A percentile compares a stretch with the other conserved stretches of the same genome.
Evolutionary conservation across 1,284 basidiomycete genomes (phyloP).

Genomic region (Sporisorium iseilematis-ciliati): DNA sequence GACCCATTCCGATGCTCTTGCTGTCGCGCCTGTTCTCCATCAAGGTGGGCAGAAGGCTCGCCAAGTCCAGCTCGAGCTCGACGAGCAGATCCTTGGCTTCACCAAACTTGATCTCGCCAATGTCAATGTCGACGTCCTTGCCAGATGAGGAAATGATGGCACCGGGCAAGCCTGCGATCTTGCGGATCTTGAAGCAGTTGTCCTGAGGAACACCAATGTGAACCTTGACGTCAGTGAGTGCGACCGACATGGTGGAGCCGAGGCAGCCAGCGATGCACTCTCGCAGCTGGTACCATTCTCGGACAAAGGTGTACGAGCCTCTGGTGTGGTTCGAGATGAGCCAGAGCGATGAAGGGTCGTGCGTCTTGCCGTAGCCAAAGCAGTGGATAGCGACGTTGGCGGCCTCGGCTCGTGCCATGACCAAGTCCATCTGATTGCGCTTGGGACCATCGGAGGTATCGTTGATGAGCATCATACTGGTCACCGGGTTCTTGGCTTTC

Average conservation of each 20-base stretch:
- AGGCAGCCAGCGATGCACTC: conserved; percentile 64
- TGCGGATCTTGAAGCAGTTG: conserved; percentile 63
- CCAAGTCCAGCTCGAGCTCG: conserved; percentile 63
- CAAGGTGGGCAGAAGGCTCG: conserved; percentile 43
- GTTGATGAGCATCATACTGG: conserved; percentile 91
- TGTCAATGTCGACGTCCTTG: conserved; percentile 90
- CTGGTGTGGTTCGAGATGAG: conserved; percentile 96
- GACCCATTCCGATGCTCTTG: conserved; percentile 39
- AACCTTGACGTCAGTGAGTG: conserved; percentile 59
- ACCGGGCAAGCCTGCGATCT: conserved; percentile 58
- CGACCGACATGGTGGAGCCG: conserved; percentile 64
- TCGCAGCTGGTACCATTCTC: conserved; percentile 65
- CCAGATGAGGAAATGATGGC: conserved; percentile 83
- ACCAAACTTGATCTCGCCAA: conserved; percentile 77
- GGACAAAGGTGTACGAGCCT: conserved; percentile 84
- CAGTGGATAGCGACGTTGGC: conserved; percentile 96
- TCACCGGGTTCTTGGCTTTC: conserved; percentile 87
- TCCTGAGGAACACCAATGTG: conserved; percentile 62
- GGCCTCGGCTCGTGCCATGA: conserved; percentile 93
- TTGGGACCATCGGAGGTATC: conserved; percentile 89
- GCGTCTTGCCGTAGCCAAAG: conserved; percentile 93
- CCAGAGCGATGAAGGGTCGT: conserved; percentile 98
- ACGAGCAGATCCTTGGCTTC: conserved; percentile 63
- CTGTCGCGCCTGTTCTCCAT: conserved; percentile 31
- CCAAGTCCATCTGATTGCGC: conserved; percentile 98